Evolutionary conservation across 805 yeast genomes (phyloP).

Genomic region (Grigorovia humatica): DNA sequence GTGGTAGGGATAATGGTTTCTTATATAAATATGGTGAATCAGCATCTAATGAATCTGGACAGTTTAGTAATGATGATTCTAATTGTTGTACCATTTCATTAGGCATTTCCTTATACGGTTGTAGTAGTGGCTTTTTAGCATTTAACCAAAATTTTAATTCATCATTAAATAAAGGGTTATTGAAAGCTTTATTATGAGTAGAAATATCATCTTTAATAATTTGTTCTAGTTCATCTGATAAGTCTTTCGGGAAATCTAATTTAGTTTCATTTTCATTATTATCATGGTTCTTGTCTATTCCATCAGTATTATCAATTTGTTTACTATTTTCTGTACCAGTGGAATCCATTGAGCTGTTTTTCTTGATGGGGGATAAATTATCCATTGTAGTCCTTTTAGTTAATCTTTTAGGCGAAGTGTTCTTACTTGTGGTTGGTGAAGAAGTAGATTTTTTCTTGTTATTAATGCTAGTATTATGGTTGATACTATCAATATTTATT

Average conservation of each 20-base stretch:
- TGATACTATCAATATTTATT: slow-evolving; percentile 5
- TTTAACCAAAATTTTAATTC: slow-evolving; percentile 24
- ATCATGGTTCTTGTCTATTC: background rate
- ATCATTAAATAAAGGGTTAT: slow-evolving; percentile 21
- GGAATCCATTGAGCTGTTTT: background rate
- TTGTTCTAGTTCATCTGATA: slow-evolving; percentile 20
- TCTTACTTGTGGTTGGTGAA: slow-evolving; percentile 11
- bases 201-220: slow-evolving; percentile 18
- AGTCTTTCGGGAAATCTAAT: slow-evolving; percentile 21
- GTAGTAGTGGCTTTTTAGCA: slow-evolving; percentile 21
- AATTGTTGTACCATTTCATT: slow-evolving; percentile 30
- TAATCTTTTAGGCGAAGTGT: slow-evolving; percentile 28
- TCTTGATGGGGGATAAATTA: background rate
- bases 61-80: slow-evolving; percentile 71
- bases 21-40: slow-evolving; percentile 57
- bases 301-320: background rate
- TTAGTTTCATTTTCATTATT: slow-evolving; percentile 4
- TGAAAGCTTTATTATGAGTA: slow-evolving; percentile 16
- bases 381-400: slow-evolving; percentile 18
- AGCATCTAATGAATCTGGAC: slow-evolving; percentile 90
- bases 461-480: background rate
- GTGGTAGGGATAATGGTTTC: slow-evolving; percentile 70
- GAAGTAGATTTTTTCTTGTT: background rate
- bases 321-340: background rate
- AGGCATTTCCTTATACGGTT: slow-evolving; percentile 25